Conservation (phyloP, 1,284 basidiomycete genomes). For the Xerocomus amazonicus region DNA sequence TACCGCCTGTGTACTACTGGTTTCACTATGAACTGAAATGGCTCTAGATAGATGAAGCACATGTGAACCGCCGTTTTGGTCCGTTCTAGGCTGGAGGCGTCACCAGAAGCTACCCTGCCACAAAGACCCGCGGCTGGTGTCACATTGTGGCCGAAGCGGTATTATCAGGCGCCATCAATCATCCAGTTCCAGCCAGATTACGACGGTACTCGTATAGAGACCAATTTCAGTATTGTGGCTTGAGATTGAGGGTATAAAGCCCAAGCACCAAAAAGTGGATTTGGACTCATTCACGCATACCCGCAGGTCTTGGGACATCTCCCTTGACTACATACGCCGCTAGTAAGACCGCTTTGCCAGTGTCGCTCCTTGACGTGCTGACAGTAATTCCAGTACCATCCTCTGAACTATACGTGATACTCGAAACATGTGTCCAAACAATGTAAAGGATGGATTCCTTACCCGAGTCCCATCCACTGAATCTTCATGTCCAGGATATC, state of each 20-base stretch:
- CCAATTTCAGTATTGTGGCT: neutral
- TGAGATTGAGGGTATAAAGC: conserved; percentile 10
- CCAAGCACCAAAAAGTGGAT: too few relatives aligned
- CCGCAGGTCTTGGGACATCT: too few relatives aligned
- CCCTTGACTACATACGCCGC: neutral
- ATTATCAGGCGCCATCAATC: too few relatives aligned
- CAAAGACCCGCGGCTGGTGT: too few relatives aligned
- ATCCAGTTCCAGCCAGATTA: neutral
- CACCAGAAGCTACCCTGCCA: too few relatives aligned
- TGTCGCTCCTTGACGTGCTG: neutral
- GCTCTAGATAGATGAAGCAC: too few relatives aligned
- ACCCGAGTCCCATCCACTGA: conserved; percentile 4
- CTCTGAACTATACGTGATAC: neutral
- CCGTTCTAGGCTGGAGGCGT: too few relatives aligned
- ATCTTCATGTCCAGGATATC: conserved; percentile 4
- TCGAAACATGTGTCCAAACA: conserved; percentile 4
- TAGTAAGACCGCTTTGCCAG: conserved; percentile 1
- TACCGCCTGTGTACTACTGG: too few relatives aligned
- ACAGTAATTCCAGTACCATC: neutral
- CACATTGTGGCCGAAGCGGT: neutral
- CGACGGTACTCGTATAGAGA: too few relatives aligned
- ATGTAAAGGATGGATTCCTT: conserved; percentile 1
- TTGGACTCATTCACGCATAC: neutral
- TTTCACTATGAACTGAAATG: too few relatives aligned
- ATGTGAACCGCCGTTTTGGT: too few relatives aligned